Evolutionary conservation across 2,329 filamentous ascomycete species (phyloP).

Genomic region (Colletotrichum tropicicola): DNA sequence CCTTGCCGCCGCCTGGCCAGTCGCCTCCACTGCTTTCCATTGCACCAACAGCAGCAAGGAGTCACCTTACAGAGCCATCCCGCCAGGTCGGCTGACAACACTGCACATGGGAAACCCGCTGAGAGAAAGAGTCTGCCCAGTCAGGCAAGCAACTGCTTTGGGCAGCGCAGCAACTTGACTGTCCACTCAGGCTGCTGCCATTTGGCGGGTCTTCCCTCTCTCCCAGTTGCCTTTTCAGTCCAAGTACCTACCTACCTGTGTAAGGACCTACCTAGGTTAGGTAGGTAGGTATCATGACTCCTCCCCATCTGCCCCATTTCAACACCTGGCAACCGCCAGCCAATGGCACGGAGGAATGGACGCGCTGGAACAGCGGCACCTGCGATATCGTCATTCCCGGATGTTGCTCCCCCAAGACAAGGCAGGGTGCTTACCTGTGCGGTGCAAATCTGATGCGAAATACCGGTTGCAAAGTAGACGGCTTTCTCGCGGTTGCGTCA

Average conservation of each 20-base stretch:
- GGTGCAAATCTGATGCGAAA: too few relatives aligned
- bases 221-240: too few relatives aligned
- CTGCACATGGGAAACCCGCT: constrained; percentile 1
- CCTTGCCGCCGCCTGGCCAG: too few relatives aligned
- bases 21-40: constrained; percentile 6
- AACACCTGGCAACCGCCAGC: constrained; percentile 16
- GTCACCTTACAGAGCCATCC: not conserved
- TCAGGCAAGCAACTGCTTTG: not conserved
- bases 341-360: constrained; percentile 2
- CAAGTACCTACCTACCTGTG: not conserved
- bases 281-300: too few relatives aligned
- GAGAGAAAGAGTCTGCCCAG: not conserved
- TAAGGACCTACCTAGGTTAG: too few relatives aligned
- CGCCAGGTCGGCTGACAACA: not conserved
- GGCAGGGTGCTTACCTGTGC: too few relatives aligned
- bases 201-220: too few relatives aligned
- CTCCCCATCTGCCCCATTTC: constrained; percentile 5
- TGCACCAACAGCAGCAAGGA: constrained; percentile 7
- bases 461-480: too few relatives aligned
- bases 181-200: too few relatives aligned
- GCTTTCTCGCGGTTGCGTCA: constrained; percentile 9
- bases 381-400: not conserved
- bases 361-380: not conserved
- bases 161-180: too few relatives aligned
- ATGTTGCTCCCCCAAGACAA: not conserved